Evolutionary conservation across 768 basidiomycete genomes (phyloP).

Genomic region (Amanita pallidorosea): DNA sequence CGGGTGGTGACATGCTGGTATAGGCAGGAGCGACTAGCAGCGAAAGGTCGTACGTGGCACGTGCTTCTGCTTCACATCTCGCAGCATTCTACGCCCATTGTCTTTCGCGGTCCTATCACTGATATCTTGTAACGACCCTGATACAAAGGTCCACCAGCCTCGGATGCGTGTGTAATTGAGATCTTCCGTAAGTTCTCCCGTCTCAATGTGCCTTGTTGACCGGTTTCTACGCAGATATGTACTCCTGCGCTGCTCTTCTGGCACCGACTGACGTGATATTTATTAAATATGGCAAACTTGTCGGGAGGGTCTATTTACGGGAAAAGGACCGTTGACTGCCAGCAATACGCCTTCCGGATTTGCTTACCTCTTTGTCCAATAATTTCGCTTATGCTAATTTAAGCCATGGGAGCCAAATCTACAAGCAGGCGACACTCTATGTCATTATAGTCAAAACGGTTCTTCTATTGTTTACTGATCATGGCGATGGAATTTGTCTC

Average conservation of each 20-base stretch:
- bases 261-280: neutral
- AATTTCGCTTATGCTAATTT: neutral
- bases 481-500: neutral
- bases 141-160: conserved; percentile 5
- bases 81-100: no score
- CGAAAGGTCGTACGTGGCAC: neutral
- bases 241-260: no score
- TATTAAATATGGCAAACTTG: conserved; percentile 11
- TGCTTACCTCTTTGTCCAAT: neutral
- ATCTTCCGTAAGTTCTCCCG: no score
- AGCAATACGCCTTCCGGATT: neutral
- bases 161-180: no score
- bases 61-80: neutral
- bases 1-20: neutral
- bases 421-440: neutral
- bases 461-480: conserved; percentile 14
- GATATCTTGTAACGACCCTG: neutral
- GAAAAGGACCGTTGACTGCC: neutral
- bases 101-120: neutral
- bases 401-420: neutral
- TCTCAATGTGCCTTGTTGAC: no score
- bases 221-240: no score
- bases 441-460: conserved; percentile 18
- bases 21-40: neutral
- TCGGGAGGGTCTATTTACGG: conserved; percentile 14